These are phyloP conservation scores for Pythium biforme DNA, from an alignment of 352 stramenopile species.

Conservation along the genomic window DNA sequence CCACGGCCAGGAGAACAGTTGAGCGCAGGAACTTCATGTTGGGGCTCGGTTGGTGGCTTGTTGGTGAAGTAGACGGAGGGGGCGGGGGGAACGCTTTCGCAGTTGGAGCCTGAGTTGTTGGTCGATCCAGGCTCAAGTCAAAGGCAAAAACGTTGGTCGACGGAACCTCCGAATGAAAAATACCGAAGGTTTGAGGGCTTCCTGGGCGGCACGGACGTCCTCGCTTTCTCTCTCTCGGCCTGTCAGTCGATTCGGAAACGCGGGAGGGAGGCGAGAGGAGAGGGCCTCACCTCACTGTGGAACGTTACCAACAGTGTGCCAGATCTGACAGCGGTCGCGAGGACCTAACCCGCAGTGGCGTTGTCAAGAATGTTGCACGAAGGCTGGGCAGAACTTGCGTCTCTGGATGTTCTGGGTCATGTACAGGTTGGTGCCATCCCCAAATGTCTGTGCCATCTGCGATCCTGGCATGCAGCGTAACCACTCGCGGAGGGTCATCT, in stretches of 20 bases:
- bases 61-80: slow-evolving; percentile 24
- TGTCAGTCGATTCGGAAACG: background rate
- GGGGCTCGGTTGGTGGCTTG: no score
- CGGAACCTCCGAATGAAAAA: slow-evolving; percentile 51
- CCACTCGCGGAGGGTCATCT: no score
- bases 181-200: slow-evolving; percentile 12
- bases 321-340: background rate
- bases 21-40: slow-evolving; percentile 30
- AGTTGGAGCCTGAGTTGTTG: slow-evolving; percentile 13
- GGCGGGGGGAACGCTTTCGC: background rate
- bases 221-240: background rate
- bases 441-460: slow-evolving; percentile 16
- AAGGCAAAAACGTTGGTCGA: slow-evolving; percentile 24
- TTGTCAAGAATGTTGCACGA: slow-evolving; percentile 19
- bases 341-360: slow-evolving; percentile 16
- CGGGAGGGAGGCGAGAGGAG: background rate
- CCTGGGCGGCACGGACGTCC: background rate
- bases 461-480: background rate
- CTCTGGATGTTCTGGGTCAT: background rate
- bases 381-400: slow-evolving; percentile 2
- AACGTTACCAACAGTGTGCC: slow-evolving; percentile 9
- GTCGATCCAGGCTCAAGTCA: background rate
- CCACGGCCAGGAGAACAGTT: slow-evolving; percentile 17
- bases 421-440: slow-evolving; percentile 9
- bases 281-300: background rate